Percentiles rank a stretch among this genome's conserved stretches.
Evolutionary conservation across 305 asterid species (phyloP).

Genomic region (Lippia alba): DNA sequence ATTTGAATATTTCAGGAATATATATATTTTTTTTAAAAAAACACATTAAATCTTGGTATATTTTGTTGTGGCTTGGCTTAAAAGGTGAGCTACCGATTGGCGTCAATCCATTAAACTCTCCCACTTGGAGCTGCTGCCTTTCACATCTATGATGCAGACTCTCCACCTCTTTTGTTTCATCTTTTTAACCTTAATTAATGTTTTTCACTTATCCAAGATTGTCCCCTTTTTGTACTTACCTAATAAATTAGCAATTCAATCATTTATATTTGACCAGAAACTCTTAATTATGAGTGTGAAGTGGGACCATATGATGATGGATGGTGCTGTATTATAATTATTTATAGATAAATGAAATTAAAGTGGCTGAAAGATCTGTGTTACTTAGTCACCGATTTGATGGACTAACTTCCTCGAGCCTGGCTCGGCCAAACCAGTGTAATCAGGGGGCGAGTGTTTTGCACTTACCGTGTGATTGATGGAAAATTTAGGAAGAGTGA

Average conservation of each 20-base stretch:
- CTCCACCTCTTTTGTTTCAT: conserved; percentile 27
- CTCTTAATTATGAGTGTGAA: no score
- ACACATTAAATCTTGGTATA: neutral
- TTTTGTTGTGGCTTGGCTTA: conserved; percentile 39
- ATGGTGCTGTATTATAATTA: no score
- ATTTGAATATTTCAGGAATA: no score
- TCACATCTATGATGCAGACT: conserved; percentile 47
- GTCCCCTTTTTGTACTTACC: neutral
- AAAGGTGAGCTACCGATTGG: conserved; percentile 46
- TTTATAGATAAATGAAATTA: neutral
- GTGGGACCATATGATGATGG: no score
- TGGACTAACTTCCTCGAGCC: conserved; percentile 36
- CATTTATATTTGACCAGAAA: no score
- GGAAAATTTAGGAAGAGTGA: no score
- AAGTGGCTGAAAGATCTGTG: conserved; percentile 44
- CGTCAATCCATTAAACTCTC: conserved; percentile 36
- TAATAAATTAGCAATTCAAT: no score
- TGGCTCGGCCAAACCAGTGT: no score
- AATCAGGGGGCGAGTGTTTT: no score
- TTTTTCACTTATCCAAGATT: neutral
- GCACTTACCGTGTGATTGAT: no score
- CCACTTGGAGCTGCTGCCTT: conserved; percentile 39
- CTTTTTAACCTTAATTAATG: neutral
- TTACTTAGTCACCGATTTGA: conserved; percentile 43
- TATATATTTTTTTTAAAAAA: no score